phyloP scores from a whole-genome alignment of 225 moss, liverwort and hornwort genomes.

The Ulota crispa region DNA sequence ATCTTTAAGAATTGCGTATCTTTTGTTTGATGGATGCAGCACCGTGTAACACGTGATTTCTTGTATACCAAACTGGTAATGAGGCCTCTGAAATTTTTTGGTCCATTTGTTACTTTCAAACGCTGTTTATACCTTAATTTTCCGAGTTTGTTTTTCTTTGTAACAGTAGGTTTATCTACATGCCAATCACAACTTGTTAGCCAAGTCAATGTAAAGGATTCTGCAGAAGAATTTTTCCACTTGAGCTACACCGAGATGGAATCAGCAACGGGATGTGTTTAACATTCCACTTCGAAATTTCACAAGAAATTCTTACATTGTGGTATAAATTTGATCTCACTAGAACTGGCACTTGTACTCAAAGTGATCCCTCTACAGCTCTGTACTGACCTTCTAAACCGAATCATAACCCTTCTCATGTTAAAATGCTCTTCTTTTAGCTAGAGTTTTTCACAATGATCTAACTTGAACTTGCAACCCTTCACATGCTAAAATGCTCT shows the following conservation, averaged over 20 bases:
- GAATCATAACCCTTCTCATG: not conserved
- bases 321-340: not conserved
- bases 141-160: not conserved
- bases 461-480: not conserved
- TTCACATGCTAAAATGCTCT: not conserved
- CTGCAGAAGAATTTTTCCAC: not conserved
- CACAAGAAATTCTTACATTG: not conserved
- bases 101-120: not conserved
- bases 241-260: not conserved
- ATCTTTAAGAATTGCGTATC: not conserved
- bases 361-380: not conserved
- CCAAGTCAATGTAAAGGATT: not conserved
- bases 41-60: not conserved
- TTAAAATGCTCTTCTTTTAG: not conserved
- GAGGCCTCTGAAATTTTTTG: not conserved
- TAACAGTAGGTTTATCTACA: not conserved
- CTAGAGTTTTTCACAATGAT: not conserved
- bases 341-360: not conserved
- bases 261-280: not conserved
- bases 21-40: not conserved
- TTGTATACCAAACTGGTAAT: not conserved
- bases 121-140: not conserved
- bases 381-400: not conserved
- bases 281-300: not conserved
- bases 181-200: not conserved